Evolutionary conservation across 139 green algal genomes (phyloP).

Genomic region (Auxenochlorella pyrenoidosa): DNA sequence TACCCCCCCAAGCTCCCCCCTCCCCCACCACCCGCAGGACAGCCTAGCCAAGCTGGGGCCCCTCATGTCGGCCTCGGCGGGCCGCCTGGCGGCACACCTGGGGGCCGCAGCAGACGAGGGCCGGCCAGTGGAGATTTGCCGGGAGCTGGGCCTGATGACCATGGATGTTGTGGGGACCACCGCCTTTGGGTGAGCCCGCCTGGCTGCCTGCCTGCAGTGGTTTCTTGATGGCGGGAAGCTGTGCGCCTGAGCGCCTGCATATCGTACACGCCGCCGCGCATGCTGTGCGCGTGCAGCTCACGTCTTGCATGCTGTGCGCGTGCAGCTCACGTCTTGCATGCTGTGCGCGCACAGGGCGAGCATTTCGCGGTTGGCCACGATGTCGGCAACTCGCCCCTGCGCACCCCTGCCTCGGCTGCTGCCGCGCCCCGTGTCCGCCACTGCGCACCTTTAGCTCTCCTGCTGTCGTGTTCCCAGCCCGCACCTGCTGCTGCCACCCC

Average conservation of each 20-base stretch:
- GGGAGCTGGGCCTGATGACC: neutral
- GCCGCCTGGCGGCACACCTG: neutral
- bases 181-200: constrained; percentile 2
- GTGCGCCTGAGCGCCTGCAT: no score
- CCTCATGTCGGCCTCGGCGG: neutral
- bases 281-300: no score
- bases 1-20: neutral
- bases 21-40: neutral
- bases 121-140: neutral
- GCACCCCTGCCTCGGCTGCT: no score
- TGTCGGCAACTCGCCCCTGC: no score
- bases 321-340: no score
- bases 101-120: neutral
- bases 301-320: no score
- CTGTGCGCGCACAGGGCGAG: no score
- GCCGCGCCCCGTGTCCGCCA: no score
- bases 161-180: constrained; percentile 21
- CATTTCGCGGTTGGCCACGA: no score
- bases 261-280: no score
- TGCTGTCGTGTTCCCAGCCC: neutral
- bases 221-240: no score
- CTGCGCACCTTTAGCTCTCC: no score
- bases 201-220: neutral
- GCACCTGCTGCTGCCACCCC: neutral
- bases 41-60: neutral